Evolutionary conservation across 352 stramenopile species (phyloP), one percentile per base, ranked within the genome.

Genomic region (Phytophthora palmivora): DNA sequence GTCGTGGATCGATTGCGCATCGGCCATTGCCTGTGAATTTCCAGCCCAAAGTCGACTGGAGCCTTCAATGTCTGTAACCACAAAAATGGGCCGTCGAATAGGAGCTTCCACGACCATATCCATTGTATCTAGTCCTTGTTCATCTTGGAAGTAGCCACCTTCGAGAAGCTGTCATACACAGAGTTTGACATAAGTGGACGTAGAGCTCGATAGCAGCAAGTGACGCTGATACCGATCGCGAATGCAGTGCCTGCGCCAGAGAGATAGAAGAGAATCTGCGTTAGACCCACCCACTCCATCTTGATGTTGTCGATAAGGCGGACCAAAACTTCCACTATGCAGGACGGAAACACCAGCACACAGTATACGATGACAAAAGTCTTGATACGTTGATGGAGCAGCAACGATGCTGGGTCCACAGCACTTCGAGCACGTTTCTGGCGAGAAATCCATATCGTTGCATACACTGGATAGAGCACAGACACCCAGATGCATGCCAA

Each of bases 21-120:
- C 71, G 3, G 72, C 61, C 82, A 95, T 93, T 0, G 76, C 69
- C 2, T 78, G 63, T 0, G 72, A 51, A 9, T 74, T 65, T 1
- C 43, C 69, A 10, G 79, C 70, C 86, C 86, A 95, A 21, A 95
- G 67, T 18, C 63, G 66, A 39, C 78, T 95, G 12, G 84, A 93
- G 28, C 74, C 82, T 79, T 95, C 81, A 51, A 95, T 93, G 58
- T 95, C 86, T 0, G 86, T 95, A 14, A 68, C 85, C n/a, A 95
- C 84, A 58, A 95, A 95, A 24, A 95, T 70, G 0, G 83, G 86
- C 9, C 68, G 63, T 26, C 65, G 61, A 4, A 66, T 63, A 19
- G 84, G 84, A 15, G 84, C 78, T 54, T 82, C 76, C 10, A 84
- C 69, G 21, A 78, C 59, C 7, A 70, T 49, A 11, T 70, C 65